Conservation (phyloP, 352 stramenopile genomes). For the Aphanomyces stellatus region DNA sequence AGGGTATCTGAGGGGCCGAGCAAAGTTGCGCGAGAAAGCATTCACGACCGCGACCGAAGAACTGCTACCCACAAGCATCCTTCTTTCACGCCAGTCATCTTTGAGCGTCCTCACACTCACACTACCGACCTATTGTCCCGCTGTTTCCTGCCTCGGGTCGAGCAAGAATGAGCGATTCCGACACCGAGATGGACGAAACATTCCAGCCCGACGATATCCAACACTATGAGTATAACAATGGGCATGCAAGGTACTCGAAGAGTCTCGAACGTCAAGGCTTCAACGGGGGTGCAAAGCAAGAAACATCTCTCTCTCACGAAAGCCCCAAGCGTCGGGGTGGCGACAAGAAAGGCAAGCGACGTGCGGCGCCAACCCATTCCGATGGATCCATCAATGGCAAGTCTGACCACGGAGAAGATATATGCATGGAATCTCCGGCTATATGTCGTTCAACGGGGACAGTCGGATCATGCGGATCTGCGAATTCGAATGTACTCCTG, state of each 20-base stretch:
- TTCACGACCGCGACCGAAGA: too few relatives aligned
- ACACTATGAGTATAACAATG: too few relatives aligned
- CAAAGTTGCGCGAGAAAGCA: background rate
- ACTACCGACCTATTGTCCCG: background rate
- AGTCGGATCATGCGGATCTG: background rate
- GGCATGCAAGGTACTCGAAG: too few relatives aligned
- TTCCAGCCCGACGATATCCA: background rate
- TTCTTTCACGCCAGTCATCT: too few relatives aligned
- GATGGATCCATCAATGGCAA: too few relatives aligned
- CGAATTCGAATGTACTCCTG: slow-evolving; percentile 8
- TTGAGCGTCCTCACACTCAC: background rate
- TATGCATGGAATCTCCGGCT: background rate
- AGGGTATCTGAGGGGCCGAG: slow-evolving; percentile 3
- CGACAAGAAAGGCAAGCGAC: background rate
- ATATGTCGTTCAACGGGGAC: background rate
- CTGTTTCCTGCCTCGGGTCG: background rate
- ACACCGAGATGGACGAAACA: background rate
- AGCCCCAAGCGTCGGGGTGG: background rate
- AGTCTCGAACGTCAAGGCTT: too few relatives aligned
- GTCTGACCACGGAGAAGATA: too few relatives aligned
- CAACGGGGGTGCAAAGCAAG: too few relatives aligned
- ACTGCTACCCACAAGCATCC: too few relatives aligned
- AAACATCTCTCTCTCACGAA: too few relatives aligned
- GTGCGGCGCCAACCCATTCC: too few relatives aligned
- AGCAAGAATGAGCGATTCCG: background rate